Conservation (phyloP, 495 filamentous ascomycete genomes). For the Penicillium mononematosum region DNA sequence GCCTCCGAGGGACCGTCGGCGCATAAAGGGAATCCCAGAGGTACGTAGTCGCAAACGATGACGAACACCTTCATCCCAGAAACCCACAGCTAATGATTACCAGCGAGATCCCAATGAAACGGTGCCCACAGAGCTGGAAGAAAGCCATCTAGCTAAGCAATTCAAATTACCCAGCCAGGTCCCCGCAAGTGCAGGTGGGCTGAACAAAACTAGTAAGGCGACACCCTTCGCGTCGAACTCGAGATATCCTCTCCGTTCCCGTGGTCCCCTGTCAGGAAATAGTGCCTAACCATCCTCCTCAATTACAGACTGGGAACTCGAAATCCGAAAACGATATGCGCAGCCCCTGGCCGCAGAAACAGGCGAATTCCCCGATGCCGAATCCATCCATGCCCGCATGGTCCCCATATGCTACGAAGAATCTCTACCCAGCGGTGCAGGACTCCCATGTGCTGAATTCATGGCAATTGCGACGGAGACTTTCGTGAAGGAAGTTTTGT, state of each 20-base stretch:
- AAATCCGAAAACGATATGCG: conserved; percentile 88
- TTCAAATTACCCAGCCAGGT: conserved; percentile 67
- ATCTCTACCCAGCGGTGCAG: conserved; percentile 73
- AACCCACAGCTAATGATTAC: conserved; percentile 8
- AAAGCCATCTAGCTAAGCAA: conserved; percentile 67
- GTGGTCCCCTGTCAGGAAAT: neutral
- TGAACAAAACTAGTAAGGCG: conserved; percentile 85
- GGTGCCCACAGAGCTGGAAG: conserved; percentile 60
- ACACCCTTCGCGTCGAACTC: conserved; percentile 12
- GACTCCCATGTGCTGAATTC: conserved; percentile 72
- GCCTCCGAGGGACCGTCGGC: conserved; percentile 76
- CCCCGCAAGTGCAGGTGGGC: conserved; percentile 77
- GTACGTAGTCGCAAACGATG: conserved; percentile 32
- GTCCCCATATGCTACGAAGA: conserved; percentile 92
- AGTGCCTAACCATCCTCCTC: conserved; percentile 22
- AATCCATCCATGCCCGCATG: conserved; percentile 80
- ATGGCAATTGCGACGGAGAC: conserved; percentile 90
- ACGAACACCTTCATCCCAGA: neutral
- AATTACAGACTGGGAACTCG: conserved; percentile 74
- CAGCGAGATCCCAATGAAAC: conserved; percentile 68
- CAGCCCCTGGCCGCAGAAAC: conserved; percentile 85
- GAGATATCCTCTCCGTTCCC: conserved; percentile 12
- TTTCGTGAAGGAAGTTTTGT: conserved; percentile 85
- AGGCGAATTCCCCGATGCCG: conserved; percentile 84
- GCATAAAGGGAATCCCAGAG: conserved; percentile 76